These are phyloP conservation scores for Phanerochaete carnosa DNA, from an alignment of 768 basidiomycete species.

Conservation along the genomic window DNA sequence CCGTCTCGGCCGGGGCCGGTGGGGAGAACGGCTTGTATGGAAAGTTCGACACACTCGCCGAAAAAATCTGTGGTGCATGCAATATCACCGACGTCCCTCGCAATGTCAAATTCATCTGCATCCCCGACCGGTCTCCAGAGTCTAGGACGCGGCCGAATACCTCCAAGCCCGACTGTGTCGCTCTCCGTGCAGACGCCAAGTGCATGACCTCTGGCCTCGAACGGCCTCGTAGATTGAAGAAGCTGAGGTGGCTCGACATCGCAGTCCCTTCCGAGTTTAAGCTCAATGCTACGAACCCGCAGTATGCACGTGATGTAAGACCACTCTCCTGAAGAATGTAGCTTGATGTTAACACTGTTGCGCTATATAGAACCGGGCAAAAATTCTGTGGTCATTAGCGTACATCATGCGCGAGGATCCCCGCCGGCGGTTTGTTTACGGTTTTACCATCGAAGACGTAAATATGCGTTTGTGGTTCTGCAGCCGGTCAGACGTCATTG, in stretches of 20 bases:
- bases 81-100: not conserved
- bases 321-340: not conserved
- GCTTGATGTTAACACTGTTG: not conserved
- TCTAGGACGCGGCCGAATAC: not conserved
- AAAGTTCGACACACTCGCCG: not conserved
- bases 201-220: no score
- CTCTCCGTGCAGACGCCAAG: not conserved
- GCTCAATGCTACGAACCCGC: not conserved
- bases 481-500: not conserved
- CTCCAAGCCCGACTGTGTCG: not conserved
- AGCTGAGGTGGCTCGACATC: not conserved
- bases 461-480: not conserved
- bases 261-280: not conserved
- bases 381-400: not conserved
- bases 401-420: constrained; percentile 1
- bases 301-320: not conserved
- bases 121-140: not conserved
- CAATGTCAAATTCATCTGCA: not conserved
- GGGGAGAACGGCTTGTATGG: not conserved
- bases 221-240: no score
- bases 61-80: not conserved
- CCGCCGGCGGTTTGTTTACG: not conserved
- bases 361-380: not conserved
- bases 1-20: not conserved
- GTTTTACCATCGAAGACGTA: not conserved